Conservation (phyloP, 2,329 filamentous ascomycete species). For the Alternaria sp. region DNA sequence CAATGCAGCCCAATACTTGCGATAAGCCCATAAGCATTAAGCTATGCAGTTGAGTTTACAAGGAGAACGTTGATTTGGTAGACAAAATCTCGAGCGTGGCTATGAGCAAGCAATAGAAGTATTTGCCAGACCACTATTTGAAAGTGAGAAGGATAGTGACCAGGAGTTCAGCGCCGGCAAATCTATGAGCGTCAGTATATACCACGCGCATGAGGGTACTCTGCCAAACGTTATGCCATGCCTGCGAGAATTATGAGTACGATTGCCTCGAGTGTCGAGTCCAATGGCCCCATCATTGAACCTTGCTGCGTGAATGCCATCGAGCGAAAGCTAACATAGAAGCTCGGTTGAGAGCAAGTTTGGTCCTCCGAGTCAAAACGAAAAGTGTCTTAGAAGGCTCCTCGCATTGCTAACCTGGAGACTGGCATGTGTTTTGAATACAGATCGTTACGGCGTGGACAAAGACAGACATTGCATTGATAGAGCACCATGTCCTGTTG, state of each 20-base stretch:
- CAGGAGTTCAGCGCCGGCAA: neutral
- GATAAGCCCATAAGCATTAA: no score
- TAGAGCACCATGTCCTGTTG: neutral
- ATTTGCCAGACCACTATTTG: conserved; percentile 12
- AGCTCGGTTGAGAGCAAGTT: neutral
- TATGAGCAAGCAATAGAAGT: conserved; percentile 15
- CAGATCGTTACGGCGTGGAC: neutral
- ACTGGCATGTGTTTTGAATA: neutral
- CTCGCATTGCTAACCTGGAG: neutral
- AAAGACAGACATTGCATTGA: neutral
- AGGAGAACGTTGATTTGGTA: conserved; percentile 7
- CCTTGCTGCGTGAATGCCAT: neutral
- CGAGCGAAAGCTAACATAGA: neutral
- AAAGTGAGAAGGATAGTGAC: conserved; percentile 10
- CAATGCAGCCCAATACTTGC: no score
- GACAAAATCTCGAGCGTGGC: conserved; percentile 10
- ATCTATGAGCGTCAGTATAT: no score
- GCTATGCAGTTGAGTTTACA: no score
- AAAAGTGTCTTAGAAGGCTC: neutral
- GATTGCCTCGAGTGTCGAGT: neutral
- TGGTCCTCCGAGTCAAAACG: no score
- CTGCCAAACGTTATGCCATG: no score
- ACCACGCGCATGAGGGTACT: no score
- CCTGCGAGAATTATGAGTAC: no score
- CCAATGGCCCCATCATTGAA: neutral